These are phyloP conservation scores for Acrodontium crateriforme DNA, from an alignment of 2,329 filamentous ascomycete genomes.

Conservation along the genomic window DNA sequence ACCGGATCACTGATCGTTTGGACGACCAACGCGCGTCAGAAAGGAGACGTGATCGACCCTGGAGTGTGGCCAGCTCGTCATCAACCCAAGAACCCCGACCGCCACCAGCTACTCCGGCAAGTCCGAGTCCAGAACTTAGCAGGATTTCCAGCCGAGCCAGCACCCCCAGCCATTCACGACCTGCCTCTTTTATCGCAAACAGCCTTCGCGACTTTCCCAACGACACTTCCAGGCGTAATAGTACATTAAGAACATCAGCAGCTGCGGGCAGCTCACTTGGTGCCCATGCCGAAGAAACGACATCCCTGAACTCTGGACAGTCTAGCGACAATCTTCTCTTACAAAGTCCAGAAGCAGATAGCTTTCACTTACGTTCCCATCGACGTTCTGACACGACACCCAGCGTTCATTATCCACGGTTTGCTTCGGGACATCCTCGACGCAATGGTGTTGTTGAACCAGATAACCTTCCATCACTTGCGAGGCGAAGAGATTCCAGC, in stretches of 20 bases:
- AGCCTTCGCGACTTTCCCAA: conserved; percentile 17
- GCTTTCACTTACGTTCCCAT: conserved; percentile 13
- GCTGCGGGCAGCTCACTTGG: conserved; percentile 17
- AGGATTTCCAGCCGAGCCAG: conserved; percentile 27
- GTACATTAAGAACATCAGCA: conserved; percentile 15
- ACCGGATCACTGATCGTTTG: conserved; percentile 20
- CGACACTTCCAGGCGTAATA: conserved; percentile 19
- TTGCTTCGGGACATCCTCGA: conserved; percentile 47
- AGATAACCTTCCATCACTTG: conserved; percentile 38
- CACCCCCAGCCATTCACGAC: conserved; percentile 20
- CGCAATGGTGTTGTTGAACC: conserved; percentile 50
- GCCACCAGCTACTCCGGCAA: conserved; percentile 50
- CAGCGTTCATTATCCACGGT: conserved; percentile 33
- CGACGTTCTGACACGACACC: conserved; percentile 22
- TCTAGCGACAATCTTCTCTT: conserved; percentile 18
- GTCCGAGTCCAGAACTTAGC: conserved; percentile 38
- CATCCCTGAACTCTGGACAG: conserved; percentile 19
- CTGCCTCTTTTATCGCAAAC: conserved; percentile 19
- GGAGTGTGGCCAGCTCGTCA: conserved; percentile 21
- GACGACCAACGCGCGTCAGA: conserved; percentile 37
- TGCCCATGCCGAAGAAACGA: conserved; percentile 21
- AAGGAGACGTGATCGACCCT: conserved; percentile 23
- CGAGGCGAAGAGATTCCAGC: conserved; percentile 15
- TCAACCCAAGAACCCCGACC: conserved; percentile 37
- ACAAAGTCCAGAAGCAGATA: conserved; percentile 8